Conservation (phyloP, 2,329 filamentous ascomycete genomes). For the Pleomassaria siparia region DNA sequence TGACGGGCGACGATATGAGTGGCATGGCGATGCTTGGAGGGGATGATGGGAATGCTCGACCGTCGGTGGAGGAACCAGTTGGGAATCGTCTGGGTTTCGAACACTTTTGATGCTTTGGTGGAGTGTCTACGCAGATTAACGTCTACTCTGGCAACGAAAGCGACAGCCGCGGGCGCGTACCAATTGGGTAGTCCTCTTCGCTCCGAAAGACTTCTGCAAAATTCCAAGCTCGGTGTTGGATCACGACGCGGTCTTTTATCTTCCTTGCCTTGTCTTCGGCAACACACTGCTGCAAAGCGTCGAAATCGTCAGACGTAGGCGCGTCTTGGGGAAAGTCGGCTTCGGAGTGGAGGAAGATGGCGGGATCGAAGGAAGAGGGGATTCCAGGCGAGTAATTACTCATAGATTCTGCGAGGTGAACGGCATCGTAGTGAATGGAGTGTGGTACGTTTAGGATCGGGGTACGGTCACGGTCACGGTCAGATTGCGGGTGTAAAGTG, state of each 20-base stretch:
- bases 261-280: constrained; percentile 47
- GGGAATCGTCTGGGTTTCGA: constrained; percentile 11
- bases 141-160: constrained; percentile 1
- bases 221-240: constrained; percentile 55
- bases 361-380: constrained; percentile 55
- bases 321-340: constrained; percentile 22
- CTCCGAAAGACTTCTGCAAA: constrained; percentile 52
- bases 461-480: no score
- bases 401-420: background rate
- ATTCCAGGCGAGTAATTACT: constrained; percentile 29
- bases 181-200: constrained; percentile 46
- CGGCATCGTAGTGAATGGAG: background rate
- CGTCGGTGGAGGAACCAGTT: constrained; percentile 16
- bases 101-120: constrained; percentile 23
- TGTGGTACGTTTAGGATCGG: background rate
- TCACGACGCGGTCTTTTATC: constrained; percentile 49
- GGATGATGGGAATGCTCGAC: constrained; percentile 39
- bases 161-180: constrained; percentile 24
- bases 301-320: constrained; percentile 48
- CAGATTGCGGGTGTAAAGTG: background rate
- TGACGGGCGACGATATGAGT: constrained; percentile 60
- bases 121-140: constrained; percentile 38
- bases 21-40: constrained; percentile 62
- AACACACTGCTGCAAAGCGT: constrained; percentile 46
- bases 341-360: constrained; percentile 53